A percentile compares a stretch with the other conserved stretches of the same genome.
Conservation (phyloP, 345 rosid species). For the Eucalyptus tenuipes region DNA sequence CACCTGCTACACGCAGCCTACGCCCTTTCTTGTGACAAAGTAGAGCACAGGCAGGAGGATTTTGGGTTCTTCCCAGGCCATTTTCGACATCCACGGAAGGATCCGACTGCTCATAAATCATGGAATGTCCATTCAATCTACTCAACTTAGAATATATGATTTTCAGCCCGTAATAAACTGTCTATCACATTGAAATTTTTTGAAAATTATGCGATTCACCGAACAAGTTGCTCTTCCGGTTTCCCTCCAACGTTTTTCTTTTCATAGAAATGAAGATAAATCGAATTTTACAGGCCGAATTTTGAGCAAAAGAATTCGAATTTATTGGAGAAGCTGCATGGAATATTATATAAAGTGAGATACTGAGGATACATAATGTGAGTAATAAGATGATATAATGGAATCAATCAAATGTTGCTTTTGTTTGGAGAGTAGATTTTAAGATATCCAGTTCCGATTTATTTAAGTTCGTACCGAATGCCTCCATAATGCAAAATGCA, state of each 20-base stretch:
- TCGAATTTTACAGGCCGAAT: accelerated
- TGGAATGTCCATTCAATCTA: neutral
- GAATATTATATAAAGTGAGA: neutral
- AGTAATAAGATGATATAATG: neutral
- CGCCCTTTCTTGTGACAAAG: neutral
- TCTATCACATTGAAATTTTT: neutral
- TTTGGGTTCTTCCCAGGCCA: neutral
- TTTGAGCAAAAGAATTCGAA: accelerated
- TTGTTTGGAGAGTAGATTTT: neutral
- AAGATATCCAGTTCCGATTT: neutral
- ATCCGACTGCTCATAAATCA: neutral
- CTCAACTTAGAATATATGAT: neutral
- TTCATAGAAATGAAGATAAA: neutral
- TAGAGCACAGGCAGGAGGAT: neutral
- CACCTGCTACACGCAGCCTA: neutral
- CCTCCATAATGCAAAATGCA: neutral
- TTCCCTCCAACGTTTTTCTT: neutral
- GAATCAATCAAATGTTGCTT: neutral
- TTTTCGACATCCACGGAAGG: neutral
- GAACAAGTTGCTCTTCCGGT: neutral
- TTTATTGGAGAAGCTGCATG: neutral
- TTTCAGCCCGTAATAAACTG: neutral
- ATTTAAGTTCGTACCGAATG: neutral
- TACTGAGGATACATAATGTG: neutral
- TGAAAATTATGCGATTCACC: neutral